Evolutionary conservation across 2,329 filamentous ascomycete species (phyloP).

Genomic region (Monosporascus sp.): DNA sequence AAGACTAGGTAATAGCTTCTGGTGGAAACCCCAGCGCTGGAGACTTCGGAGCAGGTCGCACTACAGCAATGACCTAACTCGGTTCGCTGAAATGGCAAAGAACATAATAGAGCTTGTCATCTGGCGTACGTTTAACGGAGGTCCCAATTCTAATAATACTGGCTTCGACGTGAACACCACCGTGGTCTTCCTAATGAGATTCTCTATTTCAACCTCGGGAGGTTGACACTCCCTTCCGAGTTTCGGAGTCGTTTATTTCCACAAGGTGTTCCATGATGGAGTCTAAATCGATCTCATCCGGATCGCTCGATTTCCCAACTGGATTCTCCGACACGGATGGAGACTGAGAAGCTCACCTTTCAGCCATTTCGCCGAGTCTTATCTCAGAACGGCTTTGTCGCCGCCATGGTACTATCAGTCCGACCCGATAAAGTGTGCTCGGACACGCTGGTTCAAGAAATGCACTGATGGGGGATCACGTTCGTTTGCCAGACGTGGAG

Average conservation of each 20-base stretch:
- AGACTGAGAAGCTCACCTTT: no score
- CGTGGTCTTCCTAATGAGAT: slow-evolving; percentile 93
- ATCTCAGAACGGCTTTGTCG: no score
- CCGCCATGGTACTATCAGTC: no score
- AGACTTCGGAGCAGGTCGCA: slow-evolving; percentile 95
- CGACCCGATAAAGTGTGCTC: no score
- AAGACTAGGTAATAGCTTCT: slow-evolving; percentile 98
- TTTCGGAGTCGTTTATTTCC: slow-evolving; percentile 94
- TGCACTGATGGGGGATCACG: no score
- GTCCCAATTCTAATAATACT: slow-evolving; percentile 93
- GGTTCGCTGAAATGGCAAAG: slow-evolving; percentile 3
- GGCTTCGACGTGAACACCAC: slow-evolving; percentile 99
- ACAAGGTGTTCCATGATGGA: slow-evolving; percentile 98
- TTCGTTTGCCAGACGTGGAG: no score
- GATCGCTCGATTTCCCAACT: slow-evolving; percentile 30
- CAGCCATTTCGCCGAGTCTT: no score
- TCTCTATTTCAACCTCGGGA: slow-evolving; percentile 91
- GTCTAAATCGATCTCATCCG: slow-evolving; percentile 92
- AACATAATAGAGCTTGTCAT: slow-evolving; percentile 2
- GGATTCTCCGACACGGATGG: no score
- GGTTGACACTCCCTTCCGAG: slow-evolving; percentile 96
- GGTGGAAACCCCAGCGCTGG: slow-evolving; percentile 96
- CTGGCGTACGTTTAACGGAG: slow-evolving; percentile 87
- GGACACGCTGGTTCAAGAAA: no score
- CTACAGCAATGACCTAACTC: slow-evolving; percentile 88